Conservation (phyloP, 1,284 basidiomycete species). For the Psilocybe mexicana region DNA sequence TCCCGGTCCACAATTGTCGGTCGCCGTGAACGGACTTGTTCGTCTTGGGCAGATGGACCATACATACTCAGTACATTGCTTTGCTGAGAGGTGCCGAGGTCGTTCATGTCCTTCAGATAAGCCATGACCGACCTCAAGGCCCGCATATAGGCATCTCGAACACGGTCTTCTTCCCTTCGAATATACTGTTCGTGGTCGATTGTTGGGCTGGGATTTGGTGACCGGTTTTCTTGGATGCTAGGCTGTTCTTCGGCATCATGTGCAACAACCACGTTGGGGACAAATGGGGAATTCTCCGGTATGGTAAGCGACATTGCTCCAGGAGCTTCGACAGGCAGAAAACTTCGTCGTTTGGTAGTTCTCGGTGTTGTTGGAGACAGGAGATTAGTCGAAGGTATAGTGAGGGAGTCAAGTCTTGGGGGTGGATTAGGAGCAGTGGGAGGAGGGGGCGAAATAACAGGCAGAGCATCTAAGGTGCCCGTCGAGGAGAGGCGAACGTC, state of each 20-base stretch:
- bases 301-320: constrained; percentile 46
- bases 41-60: constrained; percentile 44
- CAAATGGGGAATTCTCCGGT: constrained; percentile 59
- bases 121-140: constrained; percentile 90
- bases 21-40: constrained; percentile 51
- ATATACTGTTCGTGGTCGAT: constrained; percentile 48
- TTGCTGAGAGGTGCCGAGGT: constrained; percentile 67
- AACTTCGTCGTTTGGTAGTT: constrained; percentile 75
- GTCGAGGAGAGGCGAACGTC: constrained; percentile 71
- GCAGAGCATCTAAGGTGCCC: constrained; percentile 51
- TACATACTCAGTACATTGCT: constrained; percentile 55
- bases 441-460: constrained; percentile 30
- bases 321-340: constrained; percentile 76
- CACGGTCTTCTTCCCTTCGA: constrained; percentile 69
- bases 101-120: constrained; percentile 94
- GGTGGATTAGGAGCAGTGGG: constrained; percentile 23
- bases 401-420: constrained; percentile 17
- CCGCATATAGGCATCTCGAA: constrained; percentile 67
- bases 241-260: constrained; percentile 41
- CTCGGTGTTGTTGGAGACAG: constrained; percentile 53
- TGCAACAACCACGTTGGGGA: constrained; percentile 50
- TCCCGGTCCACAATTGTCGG: constrained; percentile 65
- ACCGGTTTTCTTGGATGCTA: constrained; percentile 24
- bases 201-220: constrained; percentile 46
- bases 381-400: constrained; percentile 27